Percentiles rank a stretch among this genome's conserved stretches.
These are phyloP conservation scores for Amanita rimosa DNA, from an alignment of 768 basidiomycete genomes.

Conservation along the genomic window DNA sequence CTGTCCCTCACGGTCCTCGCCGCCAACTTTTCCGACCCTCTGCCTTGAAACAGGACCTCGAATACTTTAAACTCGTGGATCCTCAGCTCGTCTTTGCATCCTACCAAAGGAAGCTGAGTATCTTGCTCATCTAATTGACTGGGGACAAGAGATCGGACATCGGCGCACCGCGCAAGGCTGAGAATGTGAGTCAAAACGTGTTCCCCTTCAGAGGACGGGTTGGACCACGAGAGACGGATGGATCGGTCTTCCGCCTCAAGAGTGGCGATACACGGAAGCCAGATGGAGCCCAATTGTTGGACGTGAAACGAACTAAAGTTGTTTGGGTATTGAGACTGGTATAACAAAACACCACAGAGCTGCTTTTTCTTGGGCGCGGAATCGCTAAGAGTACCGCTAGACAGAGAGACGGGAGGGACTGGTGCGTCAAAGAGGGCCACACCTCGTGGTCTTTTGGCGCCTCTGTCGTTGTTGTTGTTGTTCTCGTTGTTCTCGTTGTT, in stretches of 20 bases:
- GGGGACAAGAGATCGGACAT: slow-evolving; percentile 47
- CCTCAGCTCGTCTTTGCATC: slow-evolving; percentile 24
- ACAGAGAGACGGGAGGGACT: slow-evolving; percentile 1
- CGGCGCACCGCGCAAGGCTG: slow-evolving; percentile 38
- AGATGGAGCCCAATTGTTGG: slow-evolving; percentile 32
- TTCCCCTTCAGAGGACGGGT: slow-evolving; percentile 10
- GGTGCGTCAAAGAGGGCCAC: slow-evolving; percentile 4
- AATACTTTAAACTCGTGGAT: slow-evolving; percentile 31
- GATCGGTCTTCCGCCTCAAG: slow-evolving; percentile 23
- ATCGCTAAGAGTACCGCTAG: slow-evolving; percentile 5
- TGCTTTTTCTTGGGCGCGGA: slow-evolving; percentile 5
- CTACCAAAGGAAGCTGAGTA: slow-evolving; percentile 25
- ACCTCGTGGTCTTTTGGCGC: not conserved
- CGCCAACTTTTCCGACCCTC: slow-evolving; percentile 48
- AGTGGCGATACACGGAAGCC: slow-evolving; percentile 35
- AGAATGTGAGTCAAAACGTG: slow-evolving; percentile 33
- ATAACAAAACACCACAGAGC: slow-evolving; percentile 8
- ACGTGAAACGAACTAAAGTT: slow-evolving; percentile 9
- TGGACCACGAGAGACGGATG: slow-evolving; percentile 6
- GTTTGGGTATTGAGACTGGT: slow-evolving; percentile 7
- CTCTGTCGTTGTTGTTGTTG: not conserved
- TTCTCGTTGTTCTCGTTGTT: too few species aligned
- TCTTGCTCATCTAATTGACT: slow-evolving; percentile 34
- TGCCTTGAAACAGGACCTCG: slow-evolving; percentile 49
- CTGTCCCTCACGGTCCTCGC: slow-evolving; percentile 48